A percentile compares a stretch with the other conserved stretches of the same genome.
Evolutionary conservation across 2,329 filamentous ascomycete genomes (phyloP).

Genomic region (Ophiocordyceps camponoti-leonardi): DNA sequence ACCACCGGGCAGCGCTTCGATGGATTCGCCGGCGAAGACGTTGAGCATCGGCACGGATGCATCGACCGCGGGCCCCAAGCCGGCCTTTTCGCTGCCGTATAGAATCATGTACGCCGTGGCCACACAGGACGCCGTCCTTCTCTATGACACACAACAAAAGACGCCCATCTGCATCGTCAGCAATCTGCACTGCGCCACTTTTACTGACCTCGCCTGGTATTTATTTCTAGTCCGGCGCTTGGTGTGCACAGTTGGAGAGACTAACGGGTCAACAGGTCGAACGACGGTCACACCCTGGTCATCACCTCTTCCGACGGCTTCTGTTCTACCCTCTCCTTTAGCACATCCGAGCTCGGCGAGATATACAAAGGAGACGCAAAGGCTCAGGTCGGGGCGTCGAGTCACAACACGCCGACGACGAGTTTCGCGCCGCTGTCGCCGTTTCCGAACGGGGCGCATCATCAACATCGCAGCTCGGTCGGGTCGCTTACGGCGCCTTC

Average conservation of each 20-base stretch:
- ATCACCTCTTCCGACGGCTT: conserved; percentile 98
- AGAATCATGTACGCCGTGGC: conserved; percentile 93
- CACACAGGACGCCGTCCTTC: conserved; percentile 82
- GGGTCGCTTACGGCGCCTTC: conserved; percentile 42
- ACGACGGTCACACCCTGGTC: conserved; percentile 42
- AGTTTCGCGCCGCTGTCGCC: conserved; percentile 44
- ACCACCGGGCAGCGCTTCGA: conserved; percentile 32
- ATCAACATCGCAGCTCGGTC: conserved; percentile 40
- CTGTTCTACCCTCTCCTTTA: conserved; percentile 80
- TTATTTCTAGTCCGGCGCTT: neutral
- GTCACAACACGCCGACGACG: conserved; percentile 50
- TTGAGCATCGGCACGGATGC: conserved; percentile 24
- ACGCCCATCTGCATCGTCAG: conserved; percentile 88
- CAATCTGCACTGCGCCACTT: conserved; percentile 93
- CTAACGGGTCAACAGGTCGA: conserved; percentile 20
- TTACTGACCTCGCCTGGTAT: conserved; percentile 95
- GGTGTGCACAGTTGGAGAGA: neutral
- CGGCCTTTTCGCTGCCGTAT: conserved; percentile 75
- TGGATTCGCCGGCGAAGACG: conserved; percentile 36
- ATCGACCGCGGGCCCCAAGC: conserved; percentile 40
- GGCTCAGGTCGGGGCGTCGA: conserved; percentile 20
- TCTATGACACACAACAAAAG: conserved; percentile 95
- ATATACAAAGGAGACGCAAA: conserved; percentile 53
- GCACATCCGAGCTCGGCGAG: conserved; percentile 68
- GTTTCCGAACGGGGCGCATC: conserved; percentile 27